phyloP scores from a whole-genome alignment of 768 basidiomycete genomes.

The Mycena epipterygia region DNA sequence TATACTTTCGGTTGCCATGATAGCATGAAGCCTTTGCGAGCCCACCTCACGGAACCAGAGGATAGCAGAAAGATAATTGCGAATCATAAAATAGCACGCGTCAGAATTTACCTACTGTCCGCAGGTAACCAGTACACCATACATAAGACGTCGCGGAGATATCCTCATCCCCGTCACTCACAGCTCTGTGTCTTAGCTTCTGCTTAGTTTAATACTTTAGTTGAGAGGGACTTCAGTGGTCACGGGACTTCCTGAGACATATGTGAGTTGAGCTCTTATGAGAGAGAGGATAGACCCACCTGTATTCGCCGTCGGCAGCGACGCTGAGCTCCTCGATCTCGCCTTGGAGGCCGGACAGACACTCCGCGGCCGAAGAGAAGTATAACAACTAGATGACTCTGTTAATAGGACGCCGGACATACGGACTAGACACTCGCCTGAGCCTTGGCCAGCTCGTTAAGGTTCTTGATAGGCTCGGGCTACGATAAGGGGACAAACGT shows the following conservation, averaged over 20 bases:
- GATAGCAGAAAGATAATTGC: slow-evolving; percentile 17
- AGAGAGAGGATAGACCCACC: slow-evolving; percentile 56
- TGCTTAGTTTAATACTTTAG: slow-evolving; percentile 37
- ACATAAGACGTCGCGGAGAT: slow-evolving; percentile 22
- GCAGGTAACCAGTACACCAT: slow-evolving; percentile 26
- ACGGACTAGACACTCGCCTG: slow-evolving; percentile 62
- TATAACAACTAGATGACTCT: slow-evolving; percentile 66
- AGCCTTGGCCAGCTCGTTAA: slow-evolving; percentile 93
- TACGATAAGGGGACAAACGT: slow-evolving; percentile 44
- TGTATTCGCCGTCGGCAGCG: slow-evolving; percentile 95
- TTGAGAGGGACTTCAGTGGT: slow-evolving; percentile 78
- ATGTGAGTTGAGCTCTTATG: background rate
- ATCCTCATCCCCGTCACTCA: background rate
- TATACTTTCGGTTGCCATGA: background rate
- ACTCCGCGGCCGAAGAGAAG: slow-evolving; percentile 83
- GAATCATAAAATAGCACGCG: slow-evolving; percentile 31
- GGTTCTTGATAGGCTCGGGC: slow-evolving; percentile 97
- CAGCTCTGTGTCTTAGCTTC: slow-evolving; percentile 4
- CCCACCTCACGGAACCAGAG: too few species aligned
- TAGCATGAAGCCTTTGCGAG: background rate
- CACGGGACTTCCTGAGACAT: slow-evolving; percentile 82
- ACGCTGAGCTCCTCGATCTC: slow-evolving; percentile 95
- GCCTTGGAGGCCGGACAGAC: slow-evolving; percentile 85
- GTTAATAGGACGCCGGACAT: background rate
- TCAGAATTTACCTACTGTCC: slow-evolving; percentile 33